These are phyloP conservation scores for Postia placenta DNA, from an alignment of 768 basidiomycete species.

Conservation along the genomic window DNA sequence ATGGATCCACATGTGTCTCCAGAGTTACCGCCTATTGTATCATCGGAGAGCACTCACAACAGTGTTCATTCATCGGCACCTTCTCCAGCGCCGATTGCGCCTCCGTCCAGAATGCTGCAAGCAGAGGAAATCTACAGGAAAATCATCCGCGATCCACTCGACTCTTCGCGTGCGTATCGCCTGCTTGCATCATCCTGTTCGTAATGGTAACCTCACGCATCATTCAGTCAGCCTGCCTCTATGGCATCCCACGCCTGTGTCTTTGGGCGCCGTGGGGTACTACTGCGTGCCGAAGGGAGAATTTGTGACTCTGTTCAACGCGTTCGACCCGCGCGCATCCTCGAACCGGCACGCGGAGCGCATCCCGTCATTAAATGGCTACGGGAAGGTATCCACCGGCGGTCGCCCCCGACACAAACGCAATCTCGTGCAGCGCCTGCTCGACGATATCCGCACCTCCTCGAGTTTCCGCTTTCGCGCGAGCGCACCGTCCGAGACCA, in stretches of 20 bases:
- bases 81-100: too few relatives aligned
- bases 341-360: conserved; percentile 34
- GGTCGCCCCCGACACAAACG: conserved; percentile 51
- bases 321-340: conserved; percentile 47
- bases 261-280: conserved; percentile 73
- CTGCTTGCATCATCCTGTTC: too few relatives aligned
- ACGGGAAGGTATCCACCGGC: conserved; percentile 46
- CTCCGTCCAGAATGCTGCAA: too few relatives aligned
- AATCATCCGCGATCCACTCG: too few relatives aligned
- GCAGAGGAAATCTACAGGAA: too few relatives aligned
- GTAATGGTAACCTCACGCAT: background rate
- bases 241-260: conserved; percentile 61
- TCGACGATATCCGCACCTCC: conserved; percentile 50
- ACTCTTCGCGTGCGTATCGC: too few relatives aligned
- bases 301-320: conserved; percentile 71
- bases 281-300: conserved; percentile 55
- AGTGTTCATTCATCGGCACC: too few relatives aligned
- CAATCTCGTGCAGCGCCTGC: conserved; percentile 49
- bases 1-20: too few relatives aligned
- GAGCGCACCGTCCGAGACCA: conserved; percentile 27
- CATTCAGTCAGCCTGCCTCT: conserved; percentile 42
- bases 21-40: too few relatives aligned
- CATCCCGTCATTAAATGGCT: conserved; percentile 58
- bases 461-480: conserved; percentile 2
- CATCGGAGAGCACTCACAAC: too few relatives aligned